Evolutionary conservation across 768 basidiomycete genomes (phyloP).

Genomic region (Rhizopogon roseolus): DNA sequence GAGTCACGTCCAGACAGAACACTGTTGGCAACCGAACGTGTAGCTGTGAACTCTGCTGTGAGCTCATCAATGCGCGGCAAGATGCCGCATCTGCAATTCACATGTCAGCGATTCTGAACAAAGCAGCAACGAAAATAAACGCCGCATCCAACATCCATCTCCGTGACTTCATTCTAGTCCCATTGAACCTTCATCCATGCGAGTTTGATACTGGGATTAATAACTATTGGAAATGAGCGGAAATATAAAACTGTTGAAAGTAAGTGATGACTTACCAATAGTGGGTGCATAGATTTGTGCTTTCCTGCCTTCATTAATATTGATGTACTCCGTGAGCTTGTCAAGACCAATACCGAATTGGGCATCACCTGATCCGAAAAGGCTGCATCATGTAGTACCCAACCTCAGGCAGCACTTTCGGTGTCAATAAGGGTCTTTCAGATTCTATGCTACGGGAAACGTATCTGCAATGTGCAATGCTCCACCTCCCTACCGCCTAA

Average conservation of each 20-base stretch:
- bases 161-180: background rate
- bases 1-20: no score
- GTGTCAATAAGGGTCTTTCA: no score
- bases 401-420: no score
- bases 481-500: no score
- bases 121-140: background rate
- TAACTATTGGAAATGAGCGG: slow-evolving; percentile 1
- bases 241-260: background rate
- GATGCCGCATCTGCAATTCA: background rate
- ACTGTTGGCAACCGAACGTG: no score
- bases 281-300: slow-evolving; percentile 11
- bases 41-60: background rate
- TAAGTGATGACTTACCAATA: background rate
- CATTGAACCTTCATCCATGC: slow-evolving; percentile 3
- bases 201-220: slow-evolving; percentile 15
- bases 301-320: slow-evolving; percentile 7
- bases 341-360: slow-evolving; percentile 19
- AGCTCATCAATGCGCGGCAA: background rate
- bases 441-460: no score
- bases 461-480: no score
- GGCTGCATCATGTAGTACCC: no score
- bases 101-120: background rate
- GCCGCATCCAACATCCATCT: background rate
- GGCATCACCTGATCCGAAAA: no score
- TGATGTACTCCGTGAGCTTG: slow-evolving; percentile 29